Evolutionary conservation across 495 filamentous ascomycete genomes (phyloP), one percentile per base, ranked within the genome.

Genomic region (Hypoxylon intermedium): DNA sequence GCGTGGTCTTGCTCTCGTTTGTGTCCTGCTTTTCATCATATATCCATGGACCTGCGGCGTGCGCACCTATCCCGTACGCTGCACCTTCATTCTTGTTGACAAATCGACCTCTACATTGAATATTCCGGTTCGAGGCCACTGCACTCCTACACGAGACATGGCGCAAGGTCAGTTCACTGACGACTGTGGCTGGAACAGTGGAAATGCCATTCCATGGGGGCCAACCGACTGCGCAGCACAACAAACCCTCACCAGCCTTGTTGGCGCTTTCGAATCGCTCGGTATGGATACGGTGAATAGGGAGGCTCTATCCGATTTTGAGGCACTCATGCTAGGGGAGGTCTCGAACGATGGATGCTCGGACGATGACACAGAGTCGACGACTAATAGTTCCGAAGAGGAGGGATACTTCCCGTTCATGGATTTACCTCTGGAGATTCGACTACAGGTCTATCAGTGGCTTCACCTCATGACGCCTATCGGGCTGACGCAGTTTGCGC

Each of bases 391-490:
- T 41, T 28, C 46, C 43, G 38, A 46, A 2, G 31, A 28, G 11
- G 46, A 36, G 1, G 15, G 26, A 6, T 48, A 23, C 48, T 67
- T 62, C 37, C 52, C 49, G 21, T 65, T 74, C 50, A 59, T 74
- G 38, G 62, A 68, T 9, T 47, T 75, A 2, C 73, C 74, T 5
- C 46, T 67, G 24, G 73, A 75, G 46, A 68, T 74, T 36, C 64
- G 74, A 19, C 57, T 69, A 16, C 62, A 69, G 43, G 70, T 77
- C 44, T 77, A 75, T 58, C 42, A 41, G 51, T 70, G 60, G 62
- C 30, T 72, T 2, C 66, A 72, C 53, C 53, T 67, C 9, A 67
- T 63, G 59, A 63, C 44, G 15, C 64, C 64, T 2, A 56, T 67
- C 31, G 26, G 31, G 34, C 20, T 59, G n/a, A 63, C 59, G 0